Base-by-base conservation (phyloP, 495 filamentous ascomycete species). In the Apiosordaria backusii region DNA sequence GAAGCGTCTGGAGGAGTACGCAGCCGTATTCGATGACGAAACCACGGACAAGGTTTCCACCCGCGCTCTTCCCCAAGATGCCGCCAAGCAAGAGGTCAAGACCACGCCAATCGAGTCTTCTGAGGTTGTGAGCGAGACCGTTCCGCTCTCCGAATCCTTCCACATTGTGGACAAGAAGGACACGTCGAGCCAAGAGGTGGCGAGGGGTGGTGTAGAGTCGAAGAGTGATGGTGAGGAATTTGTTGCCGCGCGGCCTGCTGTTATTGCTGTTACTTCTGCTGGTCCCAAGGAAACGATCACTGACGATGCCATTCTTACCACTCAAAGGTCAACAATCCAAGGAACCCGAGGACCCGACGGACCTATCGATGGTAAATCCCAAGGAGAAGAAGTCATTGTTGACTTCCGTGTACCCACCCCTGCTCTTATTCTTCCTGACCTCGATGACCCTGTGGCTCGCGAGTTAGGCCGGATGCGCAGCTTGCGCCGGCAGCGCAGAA, bases 341-440 rank as follows among this genome's bases (percentile, higher is more conserved):
- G 66, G 63, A 67, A 65, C 61, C 59, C 59, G 18, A 71, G 64
- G 59, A 71, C 59, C 63, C 61, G 22, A 54, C n/a, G n/a, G n/a
- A n/a, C n/a, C n/a, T n/a, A n/a, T n/a, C n/a, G n/a, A n/a, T n/a
- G n/a, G n/a, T 23, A 22, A 19, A 57, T 53, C 61, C 54, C 61
- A 59, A 61, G 68, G 27, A 62, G 65, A 57, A 64, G 67, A 67
- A 35, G 16, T 71, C 69, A 64, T 71, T 64, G 35, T 73, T 66
- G 76, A 78, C 62, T 78, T 77, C 65, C 79, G 79, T 45, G 75
- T 78, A 50, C 70, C 70, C 65, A 81, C 80, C 29, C 79, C 80
- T 65, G 75, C 76, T 70, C 63, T 82, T 52, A 71, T 79, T 69
- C 71, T 80, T 66, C 80, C 80, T 65, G 76, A 82, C 62, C 76